Percentiles rank a stretch among this genome's conserved stretches.
Evolutionary conservation across 805 yeast genomes (phyloP).

Genomic region (Hanseniaspora nectarophila): DNA sequence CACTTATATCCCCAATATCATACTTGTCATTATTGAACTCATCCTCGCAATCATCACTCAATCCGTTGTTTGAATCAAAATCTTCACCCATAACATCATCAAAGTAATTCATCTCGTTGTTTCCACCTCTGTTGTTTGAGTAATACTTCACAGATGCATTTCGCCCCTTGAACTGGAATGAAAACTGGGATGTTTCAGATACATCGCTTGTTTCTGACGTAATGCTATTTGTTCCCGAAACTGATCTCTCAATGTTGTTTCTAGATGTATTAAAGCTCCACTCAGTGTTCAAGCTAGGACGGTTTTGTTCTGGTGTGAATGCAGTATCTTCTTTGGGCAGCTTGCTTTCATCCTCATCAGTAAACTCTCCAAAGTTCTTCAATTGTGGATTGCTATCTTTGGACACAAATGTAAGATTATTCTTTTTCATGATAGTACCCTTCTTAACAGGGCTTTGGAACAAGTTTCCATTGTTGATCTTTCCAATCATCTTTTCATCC

Average conservation of each 20-base stretch:
- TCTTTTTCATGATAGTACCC: not conserved
- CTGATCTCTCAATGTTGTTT: not conserved
- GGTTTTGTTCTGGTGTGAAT: not conserved
- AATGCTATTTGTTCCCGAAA: not conserved
- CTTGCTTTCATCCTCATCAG: not conserved
- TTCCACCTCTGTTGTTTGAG: constrained; percentile 19
- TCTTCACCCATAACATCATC: constrained; percentile 30
- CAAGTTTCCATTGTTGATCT: constrained; percentile 8
- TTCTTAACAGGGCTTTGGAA: constrained; percentile 4
- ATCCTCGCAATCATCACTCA: constrained; percentile 30
- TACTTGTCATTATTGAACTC: constrained; percentile 23
- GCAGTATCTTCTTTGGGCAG: not conserved
- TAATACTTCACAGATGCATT: constrained; percentile 45
- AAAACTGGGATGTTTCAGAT: constrained; percentile 29
- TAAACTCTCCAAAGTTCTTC: not conserved
- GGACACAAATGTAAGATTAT: not conserved
- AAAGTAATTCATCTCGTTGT: constrained; percentile 23
- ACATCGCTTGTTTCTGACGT: constrained; percentile 12
- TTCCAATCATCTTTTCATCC: constrained; percentile 9
- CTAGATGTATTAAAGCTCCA: not conserved
- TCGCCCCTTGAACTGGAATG: constrained; percentile 39
- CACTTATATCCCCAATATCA: too few relatives aligned
- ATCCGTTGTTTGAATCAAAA: not conserved
- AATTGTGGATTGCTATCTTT: not conserved
- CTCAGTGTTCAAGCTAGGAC: not conserved